Evolutionary conservation across 352 stramenopile genomes (phyloP), one percentile per base, ranked within the genome.

Genomic region (Phytophthora palmivora): DNA sequence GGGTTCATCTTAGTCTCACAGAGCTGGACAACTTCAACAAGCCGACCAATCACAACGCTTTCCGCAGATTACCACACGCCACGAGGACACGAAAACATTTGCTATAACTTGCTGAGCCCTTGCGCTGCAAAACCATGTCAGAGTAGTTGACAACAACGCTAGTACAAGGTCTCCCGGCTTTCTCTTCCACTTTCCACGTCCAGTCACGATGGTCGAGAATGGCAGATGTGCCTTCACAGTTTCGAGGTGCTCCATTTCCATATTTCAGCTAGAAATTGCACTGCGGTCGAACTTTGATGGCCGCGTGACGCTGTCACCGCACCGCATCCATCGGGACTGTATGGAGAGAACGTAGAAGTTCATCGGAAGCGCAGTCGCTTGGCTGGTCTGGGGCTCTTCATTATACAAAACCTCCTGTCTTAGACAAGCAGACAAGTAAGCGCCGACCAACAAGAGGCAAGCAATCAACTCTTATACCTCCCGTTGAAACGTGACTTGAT

Each of bases 251-350:
- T 56, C 39, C 47, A 59, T 60, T 70, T 65, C 61, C 61, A 70
- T 48, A 60, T 65, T 70, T 21, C 37, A 37, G 9, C 44, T 21
- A 9, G 1, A 51, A 7, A 10, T 6, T 10, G 3, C 24, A 39
- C 18, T 14, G 32, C 22, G 30, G 15, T 1, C 15, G 50, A 26
- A 46, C 22, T 54, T 44, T 45, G 30, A 49, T 28, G 42, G 19
- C 47, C 55, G 61, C 61, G 54, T 70, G 61, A 36, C 46, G 18
- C 33, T 70, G 39, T 52, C 19, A 24, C 61, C 61, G 12, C 53
- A 58, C 59, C 41, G 61, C 54, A 58, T 63, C 46, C 46, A 43
- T 64, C 46, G 34, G 28, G 49, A 59, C 54, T 19, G 22, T 46
- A 43, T 16, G 6, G 12, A 9, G 2, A 47, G 38, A 24, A 21